A percentile compares a stretch with the other conserved stretches of the same genome.
Evolutionary conservation across 345 rosid species (phyloP).

Genomic region (Sapria himalayana): DNA sequence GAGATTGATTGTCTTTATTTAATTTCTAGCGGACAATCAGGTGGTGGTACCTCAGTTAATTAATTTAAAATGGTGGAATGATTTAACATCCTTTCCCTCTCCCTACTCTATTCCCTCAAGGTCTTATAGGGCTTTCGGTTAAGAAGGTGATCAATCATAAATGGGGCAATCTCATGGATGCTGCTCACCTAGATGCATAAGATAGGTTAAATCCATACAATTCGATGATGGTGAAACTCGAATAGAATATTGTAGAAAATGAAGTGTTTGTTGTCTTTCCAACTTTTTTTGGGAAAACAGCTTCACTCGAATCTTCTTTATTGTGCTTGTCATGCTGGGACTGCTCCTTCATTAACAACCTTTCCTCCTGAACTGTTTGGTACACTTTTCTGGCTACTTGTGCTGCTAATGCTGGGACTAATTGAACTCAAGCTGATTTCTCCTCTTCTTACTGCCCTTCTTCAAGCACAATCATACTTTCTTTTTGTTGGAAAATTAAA

Average conservation of each 20-base stretch:
- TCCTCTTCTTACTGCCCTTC: no score
- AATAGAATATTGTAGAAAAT: neutral
- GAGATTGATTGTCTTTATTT: neutral
- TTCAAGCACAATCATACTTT: no score
- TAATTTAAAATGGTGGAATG: neutral
- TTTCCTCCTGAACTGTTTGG: no score
- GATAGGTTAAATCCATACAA: neutral
- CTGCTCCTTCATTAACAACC: no score
- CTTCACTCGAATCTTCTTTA: no score
- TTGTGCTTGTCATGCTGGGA: no score
- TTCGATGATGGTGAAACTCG: neutral
- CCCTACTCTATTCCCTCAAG: neutral
- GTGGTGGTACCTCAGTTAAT: neutral
- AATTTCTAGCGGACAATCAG: neutral
- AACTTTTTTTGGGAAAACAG: neutral
- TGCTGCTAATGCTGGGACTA: no score
- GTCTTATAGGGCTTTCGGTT: neutral
- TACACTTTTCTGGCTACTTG: no score
- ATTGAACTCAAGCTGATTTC: no score
- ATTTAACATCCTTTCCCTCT: neutral
- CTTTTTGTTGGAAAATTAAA: no score
- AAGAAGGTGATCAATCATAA: neutral
- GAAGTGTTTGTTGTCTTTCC: neutral
- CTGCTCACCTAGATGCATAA: neutral
- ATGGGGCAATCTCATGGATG: neutral